Evolutionary conservation across 306 rosid genomes (phyloP).

Genomic region (Trichosanthes truncata): DNA sequence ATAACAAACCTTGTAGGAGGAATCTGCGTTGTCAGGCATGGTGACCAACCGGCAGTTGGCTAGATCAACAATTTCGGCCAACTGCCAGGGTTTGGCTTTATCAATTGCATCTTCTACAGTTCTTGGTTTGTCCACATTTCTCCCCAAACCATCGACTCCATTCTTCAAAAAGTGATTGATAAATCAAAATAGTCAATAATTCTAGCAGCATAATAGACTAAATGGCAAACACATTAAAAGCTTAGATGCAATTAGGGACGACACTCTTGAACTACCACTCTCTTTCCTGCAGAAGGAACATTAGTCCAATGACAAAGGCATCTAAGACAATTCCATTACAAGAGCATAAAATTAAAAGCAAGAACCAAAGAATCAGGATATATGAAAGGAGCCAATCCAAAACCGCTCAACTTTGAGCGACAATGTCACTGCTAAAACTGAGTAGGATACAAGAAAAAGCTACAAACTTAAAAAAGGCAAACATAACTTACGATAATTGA

Average conservation of each 20-base stretch:
- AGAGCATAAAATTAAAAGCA: not conserved
- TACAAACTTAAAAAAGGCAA: not conserved
- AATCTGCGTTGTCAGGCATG: slow-evolving; percentile 69
- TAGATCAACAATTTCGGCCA: slow-evolving; percentile 69
- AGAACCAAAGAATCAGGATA: not conserved
- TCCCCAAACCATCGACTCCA: slow-evolving; percentile 46
- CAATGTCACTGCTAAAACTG: not conserved
- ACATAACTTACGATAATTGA: slow-evolving; percentile 48
- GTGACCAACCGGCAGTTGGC: slow-evolving; percentile 56
- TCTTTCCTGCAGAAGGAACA: not conserved
- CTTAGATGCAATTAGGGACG: not conserved
- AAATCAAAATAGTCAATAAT: slow-evolving; percentile 26
- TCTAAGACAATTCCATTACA: not conserved
- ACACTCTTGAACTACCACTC: not conserved
- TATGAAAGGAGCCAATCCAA: not conserved
- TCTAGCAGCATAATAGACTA: not conserved
- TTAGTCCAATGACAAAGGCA: not conserved
- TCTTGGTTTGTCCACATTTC: slow-evolving; percentile 56
- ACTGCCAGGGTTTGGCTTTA: slow-evolving; percentile 68
- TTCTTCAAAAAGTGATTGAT: slow-evolving; percentile 31
- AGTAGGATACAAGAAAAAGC: not conserved
- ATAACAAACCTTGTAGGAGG: slow-evolving; percentile 63
- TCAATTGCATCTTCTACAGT: slow-evolving; percentile 44
- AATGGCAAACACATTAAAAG: not conserved
- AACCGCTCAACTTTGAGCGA: not conserved